Conservation (phyloP, 1,284 basidiomycete species). For the Ceratobasidium sp. region DNA sequence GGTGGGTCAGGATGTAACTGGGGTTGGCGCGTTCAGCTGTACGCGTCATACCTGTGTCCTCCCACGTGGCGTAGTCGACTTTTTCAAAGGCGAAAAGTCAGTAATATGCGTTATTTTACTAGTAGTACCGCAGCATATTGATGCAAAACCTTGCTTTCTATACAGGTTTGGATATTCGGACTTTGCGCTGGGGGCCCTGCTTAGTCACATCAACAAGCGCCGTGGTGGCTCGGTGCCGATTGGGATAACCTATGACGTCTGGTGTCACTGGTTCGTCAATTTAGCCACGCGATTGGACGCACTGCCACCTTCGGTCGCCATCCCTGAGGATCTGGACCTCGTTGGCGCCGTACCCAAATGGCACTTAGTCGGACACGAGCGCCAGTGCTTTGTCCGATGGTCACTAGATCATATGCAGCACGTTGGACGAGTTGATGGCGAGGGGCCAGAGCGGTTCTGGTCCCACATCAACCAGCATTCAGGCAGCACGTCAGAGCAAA, state of each 20-base stretch:
- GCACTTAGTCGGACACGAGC: constrained; percentile 6
- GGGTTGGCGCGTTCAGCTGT: constrained; percentile 8
- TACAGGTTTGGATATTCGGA: background rate
- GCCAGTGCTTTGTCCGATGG: background rate
- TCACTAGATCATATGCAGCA: background rate
- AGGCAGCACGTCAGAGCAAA: constrained; percentile 12
- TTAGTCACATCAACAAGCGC: background rate
- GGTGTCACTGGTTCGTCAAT: constrained; percentile 14
- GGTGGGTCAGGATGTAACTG: constrained; percentile 9
- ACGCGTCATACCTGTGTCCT: constrained; percentile 22
- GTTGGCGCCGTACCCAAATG: constrained; percentile 18
- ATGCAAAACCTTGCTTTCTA: too few species aligned
- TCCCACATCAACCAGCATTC: background rate
- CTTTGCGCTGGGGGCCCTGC: background rate
- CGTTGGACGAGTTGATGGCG: constrained; percentile 11
- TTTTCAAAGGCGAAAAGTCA: constrained; percentile 22
- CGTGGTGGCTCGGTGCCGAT: background rate
- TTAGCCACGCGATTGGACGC: background rate
- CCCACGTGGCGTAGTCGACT: constrained; percentile 7
- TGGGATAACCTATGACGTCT: constrained; percentile 18
- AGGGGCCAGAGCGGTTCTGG: constrained; percentile 1
- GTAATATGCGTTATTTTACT: too few species aligned
- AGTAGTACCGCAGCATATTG: too few species aligned
- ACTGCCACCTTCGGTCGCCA: background rate
- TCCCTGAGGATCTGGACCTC: background rate